Conservation (phyloP, 768 basidiomycete genomes). For the Postia placenta region DNA sequence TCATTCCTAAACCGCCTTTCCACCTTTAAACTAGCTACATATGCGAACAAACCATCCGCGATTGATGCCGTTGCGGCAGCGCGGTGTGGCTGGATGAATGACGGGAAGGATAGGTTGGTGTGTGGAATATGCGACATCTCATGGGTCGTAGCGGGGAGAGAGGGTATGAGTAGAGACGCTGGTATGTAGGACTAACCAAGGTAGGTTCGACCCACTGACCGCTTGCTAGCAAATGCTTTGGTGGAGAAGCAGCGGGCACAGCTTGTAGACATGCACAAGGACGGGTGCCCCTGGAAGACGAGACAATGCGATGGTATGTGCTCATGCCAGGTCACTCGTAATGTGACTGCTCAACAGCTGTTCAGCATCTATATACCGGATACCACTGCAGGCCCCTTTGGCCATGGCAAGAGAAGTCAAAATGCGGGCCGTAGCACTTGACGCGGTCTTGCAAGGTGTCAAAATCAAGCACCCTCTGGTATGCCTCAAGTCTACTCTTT, state of each 20-base stretch:
- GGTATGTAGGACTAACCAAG: slow-evolving; percentile 44
- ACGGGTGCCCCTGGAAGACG: slow-evolving; percentile 79
- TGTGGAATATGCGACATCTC: slow-evolving; percentile 67
- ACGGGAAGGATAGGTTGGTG: slow-evolving; percentile 72
- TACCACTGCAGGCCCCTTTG: slow-evolving; percentile 64
- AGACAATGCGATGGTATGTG: slow-evolving; percentile 73
- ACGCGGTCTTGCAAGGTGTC: slow-evolving; percentile 46
- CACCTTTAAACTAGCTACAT: slow-evolving; percentile 76
- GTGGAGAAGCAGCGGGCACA: slow-evolving; percentile 67
- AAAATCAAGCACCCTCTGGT: slow-evolving; percentile 72
- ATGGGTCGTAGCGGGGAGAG: slow-evolving; percentile 67
- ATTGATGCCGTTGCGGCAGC: slow-evolving; percentile 79
- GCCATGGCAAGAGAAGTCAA: slow-evolving; percentile 58
- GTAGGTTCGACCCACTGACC: slow-evolving; percentile 23
- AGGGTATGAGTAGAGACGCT: slow-evolving; percentile 71
- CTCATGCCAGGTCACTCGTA: background rate
- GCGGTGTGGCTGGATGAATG: slow-evolving; percentile 79
- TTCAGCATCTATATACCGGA: slow-evolving; percentile 64
- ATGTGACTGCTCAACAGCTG: slow-evolving; percentile 4
- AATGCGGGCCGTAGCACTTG: slow-evolving; percentile 44
- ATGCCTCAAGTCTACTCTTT: slow-evolving; percentile 14
- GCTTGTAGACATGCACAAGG: slow-evolving; percentile 68
- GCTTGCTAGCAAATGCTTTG: slow-evolving; percentile 50
- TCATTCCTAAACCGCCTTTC: slow-evolving; percentile 70
- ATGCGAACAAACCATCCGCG: slow-evolving; percentile 66